These are phyloP conservation scores for Saturnispora diversa DNA, from an alignment of 805 yeast genomes.

Conservation along the genomic window DNA sequence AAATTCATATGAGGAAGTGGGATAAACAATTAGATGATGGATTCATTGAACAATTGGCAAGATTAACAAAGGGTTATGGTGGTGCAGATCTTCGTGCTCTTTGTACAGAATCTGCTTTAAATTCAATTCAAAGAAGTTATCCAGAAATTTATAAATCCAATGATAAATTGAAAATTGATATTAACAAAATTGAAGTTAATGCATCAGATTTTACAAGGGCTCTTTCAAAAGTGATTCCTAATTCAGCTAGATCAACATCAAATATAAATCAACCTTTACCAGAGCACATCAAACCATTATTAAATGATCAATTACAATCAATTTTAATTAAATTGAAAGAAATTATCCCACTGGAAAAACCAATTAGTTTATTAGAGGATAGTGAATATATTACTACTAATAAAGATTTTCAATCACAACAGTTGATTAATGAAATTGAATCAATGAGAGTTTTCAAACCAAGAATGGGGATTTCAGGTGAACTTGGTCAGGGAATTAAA, in stretches of 20 bases:
- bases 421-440: constrained; percentile 37
- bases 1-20: constrained; percentile 89
- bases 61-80: constrained; percentile 89
- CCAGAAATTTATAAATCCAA: constrained; percentile 84
- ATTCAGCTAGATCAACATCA: constrained; percentile 80
- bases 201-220: constrained; percentile 85
- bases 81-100: constrained; percentile 95
- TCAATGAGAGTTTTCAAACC: constrained; percentile 70
- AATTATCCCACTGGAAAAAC: constrained; percentile 54
- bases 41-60: constrained; percentile 62
- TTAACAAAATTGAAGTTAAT: constrained; percentile 59
- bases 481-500: constrained; percentile 76
- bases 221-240: constrained; percentile 79
- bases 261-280: constrained; percentile 70
- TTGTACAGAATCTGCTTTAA: constrained; percentile 92
- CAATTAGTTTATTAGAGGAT: constrained; percentile 55
- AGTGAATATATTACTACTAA: constrained; percentile 56
- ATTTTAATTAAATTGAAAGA: constrained; percentile 42
- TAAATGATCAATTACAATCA: constrained; percentile 41
- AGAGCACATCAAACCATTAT: constrained; percentile 53
- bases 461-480: constrained; percentile 64
- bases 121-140: constrained; percentile 81
- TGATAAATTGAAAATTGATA: constrained; percentile 68
- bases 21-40: constrained; percentile 53
- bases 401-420: constrained; percentile 56